These are phyloP conservation scores for Hyaloscypha hepaticicola DNA, from an alignment of 495 filamentous ascomycete species.

Conservation along the genomic window DNA sequence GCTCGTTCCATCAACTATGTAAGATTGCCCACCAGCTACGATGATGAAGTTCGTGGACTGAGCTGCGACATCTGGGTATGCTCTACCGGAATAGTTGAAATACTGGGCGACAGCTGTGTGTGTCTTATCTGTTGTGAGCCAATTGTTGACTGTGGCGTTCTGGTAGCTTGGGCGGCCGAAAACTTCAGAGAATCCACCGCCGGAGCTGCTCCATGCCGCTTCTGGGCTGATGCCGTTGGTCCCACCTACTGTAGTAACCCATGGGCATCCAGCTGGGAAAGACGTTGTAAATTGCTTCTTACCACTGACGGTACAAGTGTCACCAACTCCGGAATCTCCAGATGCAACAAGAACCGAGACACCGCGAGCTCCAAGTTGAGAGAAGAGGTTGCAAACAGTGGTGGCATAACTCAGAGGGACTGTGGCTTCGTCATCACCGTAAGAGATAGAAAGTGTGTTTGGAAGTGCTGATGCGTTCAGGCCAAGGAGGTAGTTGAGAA, in stretches of 20 bases:
- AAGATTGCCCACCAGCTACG: background rate
- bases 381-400: constrained; percentile 69
- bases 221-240: constrained; percentile 58
- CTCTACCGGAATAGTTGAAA: constrained; percentile 63
- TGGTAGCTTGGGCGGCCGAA: constrained; percentile 68
- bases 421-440: constrained; percentile 64
- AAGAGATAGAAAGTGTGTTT: constrained; percentile 71
- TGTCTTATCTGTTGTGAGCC: constrained; percentile 28
- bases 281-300: too few relatives aligned
- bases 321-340: constrained; percentile 67
- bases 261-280: constrained; percentile 81
- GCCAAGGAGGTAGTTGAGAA: constrained; percentile 65
- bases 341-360: constrained; percentile 69
- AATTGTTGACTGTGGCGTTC: constrained; percentile 32
- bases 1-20: constrained; percentile 22
- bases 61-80: constrained; percentile 72
- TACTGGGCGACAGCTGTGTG: constrained; percentile 52
- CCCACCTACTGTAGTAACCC: constrained; percentile 73
- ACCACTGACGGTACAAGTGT: constrained; percentile 49
- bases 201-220: constrained; percentile 55
- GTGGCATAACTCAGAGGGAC: constrained; percentile 63
- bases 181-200: constrained; percentile 71
- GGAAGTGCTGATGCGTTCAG: constrained; percentile 59
- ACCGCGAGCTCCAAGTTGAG: constrained; percentile 70
- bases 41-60: constrained; percentile 39